Conservation (phyloP, 768 basidiomycete species). For the Phylloporus sp. region DNA sequence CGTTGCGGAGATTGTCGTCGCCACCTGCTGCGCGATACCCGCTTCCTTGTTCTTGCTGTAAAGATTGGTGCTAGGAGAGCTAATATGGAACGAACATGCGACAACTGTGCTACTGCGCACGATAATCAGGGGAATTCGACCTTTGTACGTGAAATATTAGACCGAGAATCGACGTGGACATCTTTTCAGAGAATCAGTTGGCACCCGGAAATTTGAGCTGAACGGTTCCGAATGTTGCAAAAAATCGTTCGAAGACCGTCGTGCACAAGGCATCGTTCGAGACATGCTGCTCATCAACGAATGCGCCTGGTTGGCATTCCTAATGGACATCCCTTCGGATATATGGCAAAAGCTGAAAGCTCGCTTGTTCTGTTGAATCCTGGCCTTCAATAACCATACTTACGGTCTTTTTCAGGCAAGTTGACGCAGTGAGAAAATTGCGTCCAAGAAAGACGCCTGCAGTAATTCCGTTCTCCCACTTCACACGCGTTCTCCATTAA, state of each 20-base stretch:
- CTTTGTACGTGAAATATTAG: neutral
- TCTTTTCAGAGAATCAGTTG: slow-evolving; percentile 42
- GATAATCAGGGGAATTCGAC: neutral
- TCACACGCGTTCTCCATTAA: too few species aligned
- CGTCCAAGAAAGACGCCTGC: too few species aligned
- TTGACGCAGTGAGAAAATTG: too few species aligned
- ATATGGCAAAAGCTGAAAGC: neutral
- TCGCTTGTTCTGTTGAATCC: too few species aligned
- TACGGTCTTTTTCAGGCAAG: too few species aligned
- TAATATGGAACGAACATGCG: neutral
- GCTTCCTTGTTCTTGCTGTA: neutral
- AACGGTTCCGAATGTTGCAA: slow-evolving; percentile 87
- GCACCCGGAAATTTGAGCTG: slow-evolving; percentile 73
- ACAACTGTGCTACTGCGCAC: neutral
- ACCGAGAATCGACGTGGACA: neutral
- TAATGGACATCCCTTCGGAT: neutral
- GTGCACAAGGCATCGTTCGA: slow-evolving; percentile 6
- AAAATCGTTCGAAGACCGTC: slow-evolving; percentile 67
- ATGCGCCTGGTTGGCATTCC: too few species aligned
- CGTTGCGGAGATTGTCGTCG: too few species aligned
- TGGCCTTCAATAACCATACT: too few species aligned
- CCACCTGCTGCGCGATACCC: neutral
- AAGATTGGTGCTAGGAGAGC: neutral
- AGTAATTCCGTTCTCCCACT: too few species aligned
- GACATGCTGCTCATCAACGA: neutral